A percentile compares a stretch with the other conserved stretches of the same genome.
phyloP scores from a whole-genome alignment of 805 yeast species.

The Kluyveromyces wickerhamii region DNA sequence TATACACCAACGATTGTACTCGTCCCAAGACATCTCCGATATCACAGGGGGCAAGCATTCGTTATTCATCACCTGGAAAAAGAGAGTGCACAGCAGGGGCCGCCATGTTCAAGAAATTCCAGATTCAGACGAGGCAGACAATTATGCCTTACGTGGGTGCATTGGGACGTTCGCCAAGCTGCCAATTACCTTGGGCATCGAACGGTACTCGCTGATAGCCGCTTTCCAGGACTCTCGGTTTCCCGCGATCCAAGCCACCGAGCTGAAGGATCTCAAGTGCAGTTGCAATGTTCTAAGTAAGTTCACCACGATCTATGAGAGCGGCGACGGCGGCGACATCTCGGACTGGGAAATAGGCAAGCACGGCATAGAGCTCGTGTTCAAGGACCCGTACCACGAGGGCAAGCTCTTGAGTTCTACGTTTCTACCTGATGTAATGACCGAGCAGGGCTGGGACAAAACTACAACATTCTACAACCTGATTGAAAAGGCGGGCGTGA shows the following conservation, averaged over 20 bases:
- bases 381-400: slow-evolving; percentile 33
- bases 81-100: slow-evolving; percentile 9
- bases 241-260: slow-evolving; percentile 47
- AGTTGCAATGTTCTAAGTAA: slow-evolving; percentile 33
- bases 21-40: background rate
- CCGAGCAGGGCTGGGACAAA: slow-evolving; percentile 77
- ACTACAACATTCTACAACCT: slow-evolving; percentile 62
- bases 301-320: slow-evolving; percentile 31
- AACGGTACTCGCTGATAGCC: slow-evolving; percentile 53
- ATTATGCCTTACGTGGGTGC: slow-evolving; percentile 66
- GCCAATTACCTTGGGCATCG: slow-evolving; percentile 49
- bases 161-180: slow-evolving; percentile 76
- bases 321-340: slow-evolving; percentile 47
- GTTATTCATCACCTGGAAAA: slow-evolving; percentile 84
- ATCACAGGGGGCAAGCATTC: slow-evolving; percentile 37
- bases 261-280: slow-evolving; percentile 42
- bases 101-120: slow-evolving; percentile 12
- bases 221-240: slow-evolving; percentile 80
- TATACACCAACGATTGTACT: background rate
- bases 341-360: slow-evolving; percentile 74
- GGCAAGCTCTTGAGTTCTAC: slow-evolving; percentile 59
- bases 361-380: slow-evolving; percentile 68
- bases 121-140: too few relatives aligned
- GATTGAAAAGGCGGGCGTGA: slow-evolving; percentile 61
- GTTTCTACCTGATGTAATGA: slow-evolving; percentile 84